phyloP scores from a whole-genome alignment of 73 alveolate species.

The Paraurostyla sp. region DNA sequence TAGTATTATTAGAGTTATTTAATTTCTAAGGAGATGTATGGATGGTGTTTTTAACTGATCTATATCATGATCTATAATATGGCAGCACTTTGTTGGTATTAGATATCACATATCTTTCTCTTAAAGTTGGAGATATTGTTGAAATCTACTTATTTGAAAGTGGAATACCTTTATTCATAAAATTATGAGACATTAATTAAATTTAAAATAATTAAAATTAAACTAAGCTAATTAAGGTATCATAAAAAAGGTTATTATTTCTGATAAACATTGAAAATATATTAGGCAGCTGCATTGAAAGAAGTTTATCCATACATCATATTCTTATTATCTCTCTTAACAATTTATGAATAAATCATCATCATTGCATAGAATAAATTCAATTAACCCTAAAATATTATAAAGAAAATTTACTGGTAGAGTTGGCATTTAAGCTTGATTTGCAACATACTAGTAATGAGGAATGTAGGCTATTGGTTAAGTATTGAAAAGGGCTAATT shows the following conservation, averaged over 20 bases:
- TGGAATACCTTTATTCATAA: too few species aligned
- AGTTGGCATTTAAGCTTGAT: background rate
- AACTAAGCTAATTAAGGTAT: too few species aligned
- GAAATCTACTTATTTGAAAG: background rate
- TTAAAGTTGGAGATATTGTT: background rate
- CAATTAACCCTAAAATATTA: background rate
- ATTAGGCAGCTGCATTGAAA: too few species aligned
- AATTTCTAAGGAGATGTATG: background rate
- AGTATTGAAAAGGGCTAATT: background rate
- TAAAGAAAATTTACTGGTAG: background rate
- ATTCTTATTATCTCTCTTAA: conserved; percentile 20
- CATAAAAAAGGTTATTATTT: too few species aligned
- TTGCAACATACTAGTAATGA: conserved; percentile 10
- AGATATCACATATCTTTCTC: background rate
- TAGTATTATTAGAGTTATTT: background rate
- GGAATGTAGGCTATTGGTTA: background rate
- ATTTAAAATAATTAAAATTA: too few species aligned
- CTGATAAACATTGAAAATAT: too few species aligned
- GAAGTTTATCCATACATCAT: too few species aligned
- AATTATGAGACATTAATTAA: too few species aligned
- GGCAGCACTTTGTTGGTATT: conserved; percentile 8
- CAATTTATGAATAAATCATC: conserved; percentile 17
- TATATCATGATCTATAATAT: background rate
- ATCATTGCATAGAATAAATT: conserved; percentile 2
- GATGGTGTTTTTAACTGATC: background rate